These are phyloP conservation scores for Priceomyces melissophilus DNA, from an alignment of 805 yeast genomes.

Conservation along the genomic window DNA sequence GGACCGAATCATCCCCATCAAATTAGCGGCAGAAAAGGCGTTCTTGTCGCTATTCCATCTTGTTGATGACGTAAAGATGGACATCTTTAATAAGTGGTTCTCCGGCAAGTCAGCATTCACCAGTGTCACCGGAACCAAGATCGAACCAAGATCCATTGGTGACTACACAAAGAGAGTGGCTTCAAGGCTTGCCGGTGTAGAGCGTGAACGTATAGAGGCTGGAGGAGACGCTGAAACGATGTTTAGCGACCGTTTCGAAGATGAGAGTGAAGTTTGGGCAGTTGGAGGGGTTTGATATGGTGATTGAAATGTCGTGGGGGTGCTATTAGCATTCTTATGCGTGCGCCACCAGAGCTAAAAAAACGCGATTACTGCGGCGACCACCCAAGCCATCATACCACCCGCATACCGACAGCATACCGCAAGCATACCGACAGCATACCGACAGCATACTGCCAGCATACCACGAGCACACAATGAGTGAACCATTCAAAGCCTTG, in stretches of 20 bases:
- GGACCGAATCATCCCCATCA: slow-evolving; percentile 86
- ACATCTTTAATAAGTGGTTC: slow-evolving; percentile 64
- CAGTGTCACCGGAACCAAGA: slow-evolving; percentile 39
- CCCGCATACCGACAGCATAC: no score
- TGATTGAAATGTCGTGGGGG: no score
- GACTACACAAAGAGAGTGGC: slow-evolving; percentile 93
- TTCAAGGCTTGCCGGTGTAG: slow-evolving; percentile 78
- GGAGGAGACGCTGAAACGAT: slow-evolving; percentile 89
- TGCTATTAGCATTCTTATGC: no score
- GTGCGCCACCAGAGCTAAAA: no score
- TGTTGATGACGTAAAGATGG: slow-evolving; percentile 60
- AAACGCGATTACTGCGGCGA: no score
- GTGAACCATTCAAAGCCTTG: no score
- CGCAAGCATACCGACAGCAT: no score
- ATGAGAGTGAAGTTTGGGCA: slow-evolving; percentile 85
- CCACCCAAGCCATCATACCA: no score
- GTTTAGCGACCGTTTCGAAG: slow-evolving; percentile 82
- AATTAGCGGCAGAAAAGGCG: slow-evolving; percentile 91
- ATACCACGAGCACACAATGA: no score
- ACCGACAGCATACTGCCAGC: no score
- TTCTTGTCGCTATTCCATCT: slow-evolving; percentile 68
- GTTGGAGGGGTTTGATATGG: slow-evolving; percentile 62
- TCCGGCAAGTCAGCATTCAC: slow-evolving; percentile 32
- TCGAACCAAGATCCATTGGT: slow-evolving; percentile 70
- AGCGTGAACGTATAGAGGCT: slow-evolving; percentile 80